Conservation (phyloP, 768 basidiomycete species). For the Amanita jacksonii region DNA sequence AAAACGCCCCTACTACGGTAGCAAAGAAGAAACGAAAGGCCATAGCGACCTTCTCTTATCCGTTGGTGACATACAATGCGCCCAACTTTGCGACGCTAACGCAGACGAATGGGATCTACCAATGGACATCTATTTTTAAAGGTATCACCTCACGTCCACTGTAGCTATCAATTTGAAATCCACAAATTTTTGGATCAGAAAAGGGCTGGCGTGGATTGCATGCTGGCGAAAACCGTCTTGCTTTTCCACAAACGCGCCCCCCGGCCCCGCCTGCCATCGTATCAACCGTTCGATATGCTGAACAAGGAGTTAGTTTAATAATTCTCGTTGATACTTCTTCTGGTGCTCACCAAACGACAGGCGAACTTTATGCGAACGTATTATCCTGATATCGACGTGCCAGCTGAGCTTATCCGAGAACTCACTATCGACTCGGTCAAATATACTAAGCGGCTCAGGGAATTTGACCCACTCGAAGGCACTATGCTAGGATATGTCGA, state of each 20-base stretch:
- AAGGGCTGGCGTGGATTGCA: conserved; percentile 10
- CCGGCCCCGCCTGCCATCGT: conserved; percentile 20
- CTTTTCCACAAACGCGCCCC: conserved; percentile 53
- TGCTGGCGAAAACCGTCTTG: conserved; percentile 23
- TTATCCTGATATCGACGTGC: conserved; percentile 67
- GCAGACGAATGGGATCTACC: conserved; percentile 30
- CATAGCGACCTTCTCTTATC: conserved; percentile 29
- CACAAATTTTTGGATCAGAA: not conserved
- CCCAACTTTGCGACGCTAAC: conserved; percentile 48
- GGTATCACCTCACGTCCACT: conserved; percentile 9
- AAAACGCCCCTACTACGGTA: conserved; percentile 11
- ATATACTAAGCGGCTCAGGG: conserved; percentile 21
- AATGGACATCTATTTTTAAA: conserved; percentile 42
- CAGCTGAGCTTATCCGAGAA: conserved; percentile 53
- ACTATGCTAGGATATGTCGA: conserved; percentile 39
- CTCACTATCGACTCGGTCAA: conserved; percentile 40
- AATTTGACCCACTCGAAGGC: conserved; percentile 51
- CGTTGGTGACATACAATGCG: conserved; percentile 46
- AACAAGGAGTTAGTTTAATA: conserved; percentile 57
- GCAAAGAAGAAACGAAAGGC: conserved; percentile 21
- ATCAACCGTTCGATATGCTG: conserved; percentile 40
- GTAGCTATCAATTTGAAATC: conserved; percentile 8
- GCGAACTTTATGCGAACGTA: conserved; percentile 62
- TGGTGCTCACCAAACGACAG: conserved; percentile 24
- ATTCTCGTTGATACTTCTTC: not conserved